phyloP scores from a whole-genome alignment of 371 early-diverging fungal species.

The Mucor lusitanicus region DNA sequence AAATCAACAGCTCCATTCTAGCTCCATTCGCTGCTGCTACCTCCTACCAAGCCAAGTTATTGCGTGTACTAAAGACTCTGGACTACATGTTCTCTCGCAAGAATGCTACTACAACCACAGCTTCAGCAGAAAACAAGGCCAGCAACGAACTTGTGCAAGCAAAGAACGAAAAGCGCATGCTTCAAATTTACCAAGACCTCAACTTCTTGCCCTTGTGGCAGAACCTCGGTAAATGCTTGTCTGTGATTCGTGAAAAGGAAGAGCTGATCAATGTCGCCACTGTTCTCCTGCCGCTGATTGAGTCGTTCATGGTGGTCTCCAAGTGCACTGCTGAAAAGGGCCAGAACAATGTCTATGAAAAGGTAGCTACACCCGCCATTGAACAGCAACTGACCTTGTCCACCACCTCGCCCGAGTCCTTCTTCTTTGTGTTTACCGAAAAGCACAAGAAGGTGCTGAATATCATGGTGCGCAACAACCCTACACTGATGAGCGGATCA shows the following conservation, averaged over 20 bases:
- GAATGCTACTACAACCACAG: not conserved
- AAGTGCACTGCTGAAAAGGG: constrained; percentile 61
- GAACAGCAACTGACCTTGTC: constrained; percentile 3
- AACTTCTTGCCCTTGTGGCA: constrained; percentile 80
- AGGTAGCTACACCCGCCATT: constrained; percentile 28
- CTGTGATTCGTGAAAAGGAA: constrained; percentile 69
- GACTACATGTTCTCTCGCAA: constrained; percentile 76
- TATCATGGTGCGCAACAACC: constrained; percentile 95
- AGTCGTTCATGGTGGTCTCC: constrained; percentile 96
- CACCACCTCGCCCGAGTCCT: constrained; percentile 51
- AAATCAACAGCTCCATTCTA: constrained; percentile 64
- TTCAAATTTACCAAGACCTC: constrained; percentile 71
- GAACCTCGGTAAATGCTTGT: constrained; percentile 71
- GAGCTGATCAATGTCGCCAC: constrained; percentile 90
- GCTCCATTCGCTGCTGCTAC: constrained; percentile 82
- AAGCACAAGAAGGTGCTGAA: constrained; percentile 95
- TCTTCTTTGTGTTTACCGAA: constrained; percentile 90
- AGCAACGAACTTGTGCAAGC: not conserved
- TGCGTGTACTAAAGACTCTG: constrained; percentile 92
- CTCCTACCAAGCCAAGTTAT: constrained; percentile 86
- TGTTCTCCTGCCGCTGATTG: constrained; percentile 91
- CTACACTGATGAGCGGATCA: constrained; percentile 92
- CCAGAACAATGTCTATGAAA: constrained; percentile 20
- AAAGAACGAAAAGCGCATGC: constrained; percentile 56
- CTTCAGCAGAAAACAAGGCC: constrained; percentile 10